phyloP scores from a whole-genome alignment of 2,329 filamentous ascomycete species.

The Xylariaceae sp. region DNA sequence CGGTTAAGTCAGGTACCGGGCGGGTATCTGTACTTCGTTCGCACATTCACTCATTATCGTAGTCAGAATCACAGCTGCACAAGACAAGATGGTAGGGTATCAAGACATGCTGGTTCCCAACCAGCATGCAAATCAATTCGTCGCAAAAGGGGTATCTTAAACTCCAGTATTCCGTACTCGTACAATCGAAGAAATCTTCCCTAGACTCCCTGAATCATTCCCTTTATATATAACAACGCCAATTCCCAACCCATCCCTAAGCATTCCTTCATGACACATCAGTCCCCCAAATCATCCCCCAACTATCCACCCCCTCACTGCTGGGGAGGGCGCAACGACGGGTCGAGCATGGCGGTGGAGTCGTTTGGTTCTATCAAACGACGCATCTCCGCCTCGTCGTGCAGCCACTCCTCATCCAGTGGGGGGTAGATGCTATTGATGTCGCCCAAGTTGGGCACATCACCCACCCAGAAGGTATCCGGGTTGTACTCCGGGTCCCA shows the following conservation, averaged over 20 bases:
- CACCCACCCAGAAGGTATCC: constrained; percentile 28
- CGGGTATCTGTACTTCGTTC: background rate
- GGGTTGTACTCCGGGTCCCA: constrained; percentile 13
- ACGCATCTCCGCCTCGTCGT: constrained; percentile 42
- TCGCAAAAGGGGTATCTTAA: constrained; percentile 26
- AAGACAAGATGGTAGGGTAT: no score
- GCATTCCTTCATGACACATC: no score
- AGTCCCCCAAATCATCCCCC: no score
- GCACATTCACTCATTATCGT: no score
- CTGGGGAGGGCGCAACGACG: constrained; percentile 15
- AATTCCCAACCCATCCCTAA: no score
- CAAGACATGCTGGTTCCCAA: background rate
- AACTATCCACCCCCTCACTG: background rate
- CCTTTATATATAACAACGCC: no score
- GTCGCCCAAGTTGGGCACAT: constrained; percentile 18
- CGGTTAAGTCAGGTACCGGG: background rate
- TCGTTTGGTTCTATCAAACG: constrained; percentile 30
- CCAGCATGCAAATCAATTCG: constrained; percentile 3
- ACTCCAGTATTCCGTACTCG: constrained; percentile 4
- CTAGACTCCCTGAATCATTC: no score
- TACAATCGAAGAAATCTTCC: no score
- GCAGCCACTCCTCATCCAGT: constrained; percentile 38
- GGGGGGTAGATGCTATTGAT: background rate
- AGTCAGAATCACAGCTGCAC: no score
- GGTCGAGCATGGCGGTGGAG: constrained; percentile 25